Conservation (phyloP, 305 asterid genomes). For the Rubia peregrina region DNA sequence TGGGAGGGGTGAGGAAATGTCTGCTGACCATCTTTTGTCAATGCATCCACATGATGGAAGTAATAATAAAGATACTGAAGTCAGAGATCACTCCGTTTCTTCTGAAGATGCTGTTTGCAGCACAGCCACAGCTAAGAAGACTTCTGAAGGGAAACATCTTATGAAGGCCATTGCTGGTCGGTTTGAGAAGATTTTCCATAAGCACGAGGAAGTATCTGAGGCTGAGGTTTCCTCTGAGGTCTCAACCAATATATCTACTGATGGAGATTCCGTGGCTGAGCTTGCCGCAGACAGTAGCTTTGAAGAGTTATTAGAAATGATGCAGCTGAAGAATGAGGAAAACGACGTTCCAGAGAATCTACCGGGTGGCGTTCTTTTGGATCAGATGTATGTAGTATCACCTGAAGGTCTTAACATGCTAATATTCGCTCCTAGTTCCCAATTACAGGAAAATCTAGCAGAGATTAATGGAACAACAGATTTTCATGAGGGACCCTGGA, state of each 20-base stretch:
- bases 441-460: conserved; percentile 37
- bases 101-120: conserved; percentile 35
- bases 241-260: conserved; percentile 24
- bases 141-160: conserved; percentile 49
- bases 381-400: conserved; percentile 51
- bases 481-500: conserved; percentile 66
- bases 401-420: conserved; percentile 61
- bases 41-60: conserved; percentile 25
- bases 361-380: conserved; percentile 67
- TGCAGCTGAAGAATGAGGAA: conserved; percentile 58
- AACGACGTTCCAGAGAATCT: conserved; percentile 58
- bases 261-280: conserved; percentile 41
- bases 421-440: conserved; percentile 43
- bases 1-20: conserved; percentile 38
- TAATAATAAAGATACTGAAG: conserved; percentile 15
- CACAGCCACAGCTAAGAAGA: conserved; percentile 29
- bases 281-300: conserved; percentile 43
- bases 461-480: conserved; percentile 70
- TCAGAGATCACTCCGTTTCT: conserved; percentile 22
- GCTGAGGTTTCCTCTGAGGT: conserved; percentile 41
- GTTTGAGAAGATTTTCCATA: conserved; percentile 71
- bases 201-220: conserved; percentile 50
- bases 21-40: conserved; percentile 22
- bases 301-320: conserved; percentile 55
- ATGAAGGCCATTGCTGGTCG: conserved; percentile 69